phyloP scores from a whole-genome alignment of 129 eudicot genomes.

The Saussurea involucrata region DNA sequence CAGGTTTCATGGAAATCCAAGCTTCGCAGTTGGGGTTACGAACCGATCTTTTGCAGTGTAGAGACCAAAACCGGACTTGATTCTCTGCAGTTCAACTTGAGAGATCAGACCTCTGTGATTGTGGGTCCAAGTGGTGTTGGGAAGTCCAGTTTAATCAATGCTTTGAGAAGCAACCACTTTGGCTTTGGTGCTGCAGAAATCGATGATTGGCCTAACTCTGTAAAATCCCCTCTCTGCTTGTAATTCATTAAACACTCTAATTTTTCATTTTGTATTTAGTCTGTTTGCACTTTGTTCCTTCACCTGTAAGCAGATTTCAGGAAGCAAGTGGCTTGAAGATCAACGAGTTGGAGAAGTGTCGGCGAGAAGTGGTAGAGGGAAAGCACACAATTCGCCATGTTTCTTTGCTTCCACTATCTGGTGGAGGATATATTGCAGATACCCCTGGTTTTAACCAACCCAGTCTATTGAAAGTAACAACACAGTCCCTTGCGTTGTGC shows the following conservation, averaged over 20 bases:
- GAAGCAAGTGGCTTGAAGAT: slow-evolving; percentile 95
- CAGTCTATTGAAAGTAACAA: slow-evolving; percentile 82
- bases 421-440: slow-evolving; percentile 92
- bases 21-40: slow-evolving; percentile 85
- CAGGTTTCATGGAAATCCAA: slow-evolving; percentile 69
- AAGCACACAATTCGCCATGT: slow-evolving; percentile 94
- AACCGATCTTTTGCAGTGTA: slow-evolving; percentile 78
- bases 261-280: not conserved
- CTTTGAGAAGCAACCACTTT: slow-evolving; percentile 55
- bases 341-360: slow-evolving; percentile 96
- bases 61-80: slow-evolving; percentile 70
- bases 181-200: slow-evolving; percentile 32
- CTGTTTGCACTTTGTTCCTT: slow-evolving; percentile 6
- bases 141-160: slow-evolving; percentile 87
- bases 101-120: slow-evolving; percentile 81
- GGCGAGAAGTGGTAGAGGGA: slow-evolving; percentile 90
- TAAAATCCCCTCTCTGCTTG: slow-evolving; percentile 25
- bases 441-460: slow-evolving; percentile 97
- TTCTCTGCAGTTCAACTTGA: slow-evolving; percentile 56
- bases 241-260: not conserved
- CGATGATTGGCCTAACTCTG: slow-evolving; percentile 55
- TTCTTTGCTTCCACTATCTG: slow-evolving; percentile 89
- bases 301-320: slow-evolving; percentile 50
- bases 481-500: slow-evolving; percentile 68
- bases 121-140: slow-evolving; percentile 99